phyloP scores from a whole-genome alignment of 441 rosid species.

The Gossypium aridum region DNA sequence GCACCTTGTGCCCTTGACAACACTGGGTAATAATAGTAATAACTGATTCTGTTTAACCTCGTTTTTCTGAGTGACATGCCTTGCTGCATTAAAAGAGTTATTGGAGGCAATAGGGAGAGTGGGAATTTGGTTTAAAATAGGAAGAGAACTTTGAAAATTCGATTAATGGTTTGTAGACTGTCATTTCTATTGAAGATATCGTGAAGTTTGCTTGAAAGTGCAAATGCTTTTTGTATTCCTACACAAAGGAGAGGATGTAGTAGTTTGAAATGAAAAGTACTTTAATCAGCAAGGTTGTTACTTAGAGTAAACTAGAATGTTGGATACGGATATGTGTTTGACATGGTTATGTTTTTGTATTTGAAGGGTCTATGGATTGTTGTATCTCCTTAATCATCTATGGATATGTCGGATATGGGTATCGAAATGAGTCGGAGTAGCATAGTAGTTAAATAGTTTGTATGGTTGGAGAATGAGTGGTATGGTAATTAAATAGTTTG shows the following conservation, averaged over 20 bases:
- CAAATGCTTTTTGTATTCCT: neutral
- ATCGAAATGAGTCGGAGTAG: too few species aligned
- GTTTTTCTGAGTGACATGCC: neutral
- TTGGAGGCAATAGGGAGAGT: neutral
- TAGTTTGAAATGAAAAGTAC: neutral
- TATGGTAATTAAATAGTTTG: too few species aligned
- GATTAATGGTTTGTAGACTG: neutral
- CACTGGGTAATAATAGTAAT: neutral
- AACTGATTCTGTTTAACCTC: too few species aligned
- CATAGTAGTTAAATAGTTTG: too few species aligned
- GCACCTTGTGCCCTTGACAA: too few species aligned
- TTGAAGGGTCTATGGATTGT: neutral
- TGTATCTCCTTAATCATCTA: too few species aligned
- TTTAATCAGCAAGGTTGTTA: too few species aligned
- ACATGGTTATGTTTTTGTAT: too few species aligned
- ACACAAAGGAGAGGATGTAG: neutral
- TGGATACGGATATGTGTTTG: too few species aligned
- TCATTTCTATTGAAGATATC: neutral
- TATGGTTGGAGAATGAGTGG: too few species aligned
- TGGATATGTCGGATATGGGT: too few species aligned
- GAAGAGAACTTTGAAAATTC: neutral
- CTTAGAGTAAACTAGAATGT: too few species aligned
- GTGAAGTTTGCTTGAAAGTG: neutral
- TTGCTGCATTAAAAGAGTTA: neutral
- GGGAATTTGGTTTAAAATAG: neutral